Evolutionary conservation across 768 basidiomycete species (phyloP).

Genomic region (Hypholoma sublateritium): DNA sequence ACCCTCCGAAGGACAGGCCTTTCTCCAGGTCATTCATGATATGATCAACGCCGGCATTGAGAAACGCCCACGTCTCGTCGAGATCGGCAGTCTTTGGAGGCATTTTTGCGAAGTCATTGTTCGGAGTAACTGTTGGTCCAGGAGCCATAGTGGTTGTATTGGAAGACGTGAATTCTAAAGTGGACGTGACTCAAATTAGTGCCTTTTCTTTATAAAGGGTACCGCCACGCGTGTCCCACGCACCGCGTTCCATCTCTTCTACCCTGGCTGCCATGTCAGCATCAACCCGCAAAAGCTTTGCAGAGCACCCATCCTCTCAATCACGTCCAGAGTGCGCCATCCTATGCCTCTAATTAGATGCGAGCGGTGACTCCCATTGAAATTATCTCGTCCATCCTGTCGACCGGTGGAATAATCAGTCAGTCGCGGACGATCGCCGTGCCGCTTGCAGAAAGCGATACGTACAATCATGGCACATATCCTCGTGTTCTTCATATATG

Average conservation of each 20-base stretch:
- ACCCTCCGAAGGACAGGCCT: slow-evolving; percentile 68
- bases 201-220: slow-evolving; percentile 18
- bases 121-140: background rate
- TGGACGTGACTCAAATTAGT: slow-evolving; percentile 21
- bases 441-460: too few relatives aligned
- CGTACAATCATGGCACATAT: too few relatives aligned
- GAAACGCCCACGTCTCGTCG: slow-evolving; percentile 84
- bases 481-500: too few relatives aligned
- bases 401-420: too few relatives aligned
- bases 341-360: too few relatives aligned
- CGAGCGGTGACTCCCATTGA: too few relatives aligned
- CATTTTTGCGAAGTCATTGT: slow-evolving; percentile 41
- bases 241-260: slow-evolving; percentile 9
- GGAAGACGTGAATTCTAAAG: slow-evolving; percentile 3
- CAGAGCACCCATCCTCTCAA: background rate
- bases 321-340: background rate
- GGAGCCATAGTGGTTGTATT: slow-evolving; percentile 3
- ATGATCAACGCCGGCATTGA: slow-evolving; percentile 83
- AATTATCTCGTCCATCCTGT: too few relatives aligned
- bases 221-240: slow-evolving; percentile 27
- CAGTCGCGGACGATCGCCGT: too few relatives aligned
- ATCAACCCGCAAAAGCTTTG: background rate
- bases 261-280: slow-evolving; percentile 2
- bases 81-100: slow-evolving; percentile 73
- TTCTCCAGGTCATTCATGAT: slow-evolving; percentile 89